phyloP scores from a whole-genome alignment of 2,329 filamentous ascomycete genomes.

The Hypoxylon rubiginosum region DNA sequence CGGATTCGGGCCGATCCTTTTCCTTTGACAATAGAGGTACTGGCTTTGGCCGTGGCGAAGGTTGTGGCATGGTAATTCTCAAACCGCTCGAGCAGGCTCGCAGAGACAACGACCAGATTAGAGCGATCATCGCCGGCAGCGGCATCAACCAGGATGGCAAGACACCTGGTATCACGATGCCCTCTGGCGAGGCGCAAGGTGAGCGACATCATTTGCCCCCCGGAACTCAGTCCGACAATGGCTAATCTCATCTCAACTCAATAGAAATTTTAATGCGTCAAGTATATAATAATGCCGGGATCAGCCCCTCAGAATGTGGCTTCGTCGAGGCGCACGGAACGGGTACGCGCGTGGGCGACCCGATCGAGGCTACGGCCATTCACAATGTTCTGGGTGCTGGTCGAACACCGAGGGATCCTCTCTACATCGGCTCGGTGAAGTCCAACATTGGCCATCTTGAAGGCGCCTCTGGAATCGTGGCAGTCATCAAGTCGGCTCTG shows the following conservation, averaged over 20 bases:
- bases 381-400: slow-evolving; percentile 58
- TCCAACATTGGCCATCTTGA: slow-evolving; percentile 67
- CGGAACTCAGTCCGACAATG: not conserved
- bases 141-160: slow-evolving; percentile 70
- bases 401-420: slow-evolving; percentile 57
- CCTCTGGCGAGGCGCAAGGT: slow-evolving; percentile 65
- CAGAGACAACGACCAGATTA: slow-evolving; percentile 66
- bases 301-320: slow-evolving; percentile 56
- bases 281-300: slow-evolving; percentile 57
- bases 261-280: slow-evolving; percentile 59
- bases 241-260: slow-evolving; percentile 33
- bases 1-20: slow-evolving; percentile 64
- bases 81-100: slow-evolving; percentile 70
- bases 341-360: slow-evolving; percentile 68
- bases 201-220: slow-evolving; percentile 13
- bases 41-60: slow-evolving; percentile 74
- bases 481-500: slow-evolving; percentile 65
- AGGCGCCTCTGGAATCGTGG: slow-evolving; percentile 64
- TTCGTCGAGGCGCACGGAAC: slow-evolving; percentile 70
- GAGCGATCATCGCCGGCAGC: slow-evolving; percentile 64
- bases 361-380: slow-evolving; percentile 66
- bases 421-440: slow-evolving; percentile 64
- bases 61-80: slow-evolving; percentile 66
- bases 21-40: slow-evolving; percentile 65
- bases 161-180: slow-evolving; percentile 69